Evolutionary conservation across 768 basidiomycete genomes (phyloP).

Genomic region (Tulasnella sp.): DNA sequence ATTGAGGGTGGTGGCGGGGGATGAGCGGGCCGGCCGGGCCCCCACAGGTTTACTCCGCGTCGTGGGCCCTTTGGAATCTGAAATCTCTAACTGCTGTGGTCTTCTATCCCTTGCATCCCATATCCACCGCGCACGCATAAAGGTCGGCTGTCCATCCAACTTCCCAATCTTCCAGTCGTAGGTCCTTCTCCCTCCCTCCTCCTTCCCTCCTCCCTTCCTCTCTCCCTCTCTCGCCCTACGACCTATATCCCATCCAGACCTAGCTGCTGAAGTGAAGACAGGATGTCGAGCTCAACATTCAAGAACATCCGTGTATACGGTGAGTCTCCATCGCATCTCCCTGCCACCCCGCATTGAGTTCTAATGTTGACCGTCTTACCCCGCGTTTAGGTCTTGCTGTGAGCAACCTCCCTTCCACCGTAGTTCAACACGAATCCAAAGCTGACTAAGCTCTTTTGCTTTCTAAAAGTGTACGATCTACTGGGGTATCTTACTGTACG

Average conservation of each 20-base stretch:
- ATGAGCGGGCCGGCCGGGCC: neutral
- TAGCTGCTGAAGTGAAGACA: neutral
- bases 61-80: neutral
- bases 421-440: neutral
- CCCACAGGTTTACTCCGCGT: neutral
- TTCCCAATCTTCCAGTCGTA: neutral
- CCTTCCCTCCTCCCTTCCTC: neutral
- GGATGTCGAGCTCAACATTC: neutral
- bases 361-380: neutral
- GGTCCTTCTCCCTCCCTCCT: neutral
- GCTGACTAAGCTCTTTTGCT: neutral
- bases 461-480: neutral
- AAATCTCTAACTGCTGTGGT: neutral
- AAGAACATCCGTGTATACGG: slow-evolving; percentile 4
- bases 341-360: neutral
- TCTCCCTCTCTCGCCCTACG: neutral
- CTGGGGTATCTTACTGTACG: slow-evolving; percentile 13
- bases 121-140: neutral
- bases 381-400: neutral
- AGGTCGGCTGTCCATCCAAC: neutral
- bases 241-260: neutral
- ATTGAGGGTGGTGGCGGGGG: neutral
- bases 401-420: neutral
- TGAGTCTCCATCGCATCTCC: neutral
- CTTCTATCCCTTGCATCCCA: neutral